Evolutionary conservation across 2,329 filamentous ascomycete genomes (phyloP), one percentile per base, ranked within the genome.

Genomic region (Pseudonectria buxi): DNA sequence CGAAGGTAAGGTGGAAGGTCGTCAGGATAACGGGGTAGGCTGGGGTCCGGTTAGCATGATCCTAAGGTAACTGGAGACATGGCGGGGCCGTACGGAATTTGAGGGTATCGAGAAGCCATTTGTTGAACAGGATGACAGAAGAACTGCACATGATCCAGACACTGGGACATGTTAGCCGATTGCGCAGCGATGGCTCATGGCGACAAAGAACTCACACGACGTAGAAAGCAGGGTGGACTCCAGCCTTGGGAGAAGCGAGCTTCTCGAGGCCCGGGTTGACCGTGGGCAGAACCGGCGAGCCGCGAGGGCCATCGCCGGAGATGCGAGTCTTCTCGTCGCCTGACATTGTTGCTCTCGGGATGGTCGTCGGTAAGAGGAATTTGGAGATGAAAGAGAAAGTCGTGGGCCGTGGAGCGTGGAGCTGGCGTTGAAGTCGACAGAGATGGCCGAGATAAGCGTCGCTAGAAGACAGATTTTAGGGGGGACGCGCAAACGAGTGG

Each of bases 81-180:
- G 28, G 35, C 26, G 14, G 32, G 11, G 30, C 52, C 63, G 49
- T 64, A 67, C 64, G 76, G 71, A 95, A 95, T 45, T 86, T 75
- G 45, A 83, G 74, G 26, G 83, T 89, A 55, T 90, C 81, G 44
- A 96, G 76, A 55, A 98, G 87, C 79, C 86, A 95, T 78, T 98
- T 98, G 81, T 98, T 96, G 82, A 95, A 96, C 44, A 98, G 73
- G 61, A 98, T 98, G 58, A 96, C 88, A 54, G 83, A 86, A 28
- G 88, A 95, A 57, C 86, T 94, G 62, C 95, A 74, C 40, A 81
- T 71, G 58, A 98, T 96, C 92, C 92, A 98, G 51, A 81, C 72
- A 54, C 89, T 95, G 62, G 28, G 35, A 22, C 24, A 26, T 10
- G 39, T 51, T 39, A 51, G 44, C 36, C 37, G 28, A 10, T 7